Base-by-base conservation (phyloP, 1,284 basidiomycete species). In the Rhodotorula sp. region DNA sequence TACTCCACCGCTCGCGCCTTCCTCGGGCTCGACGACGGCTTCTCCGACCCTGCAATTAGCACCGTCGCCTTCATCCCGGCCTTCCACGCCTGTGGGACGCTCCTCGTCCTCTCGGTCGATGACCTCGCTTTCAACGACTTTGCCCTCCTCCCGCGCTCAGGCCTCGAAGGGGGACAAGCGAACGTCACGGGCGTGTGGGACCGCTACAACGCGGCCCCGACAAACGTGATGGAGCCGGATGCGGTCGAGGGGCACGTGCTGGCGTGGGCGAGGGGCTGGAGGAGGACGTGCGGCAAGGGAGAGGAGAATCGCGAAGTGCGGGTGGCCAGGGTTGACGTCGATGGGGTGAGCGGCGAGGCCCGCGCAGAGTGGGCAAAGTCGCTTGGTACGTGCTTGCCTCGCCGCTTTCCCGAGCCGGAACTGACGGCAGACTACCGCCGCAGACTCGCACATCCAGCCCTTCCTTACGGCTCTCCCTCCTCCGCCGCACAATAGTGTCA, bases 11-110 rank as follows among this genome's bases (percentile, higher is more conserved):
- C 68, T 2, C 44, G 27, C 25, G 10, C 50, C 23, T 67, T 71
- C 55, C 65, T 67, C 61, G 65, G 65, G 2, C 65, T 71, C 70
- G 62, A 71, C 21, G 68, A 59, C 49, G 59, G 41, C 1, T 53
- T 67, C 57, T 44, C 46, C 19, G 14, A 59, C 14, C 34, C 50
- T 34, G 34, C 34, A 9, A 49, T 71, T 50, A 65, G 65, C 27
- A 48, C 19, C 5, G 54, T 71, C 52, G 45, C 58, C 16, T 71
- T 71, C 65, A n/a, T 71, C 5, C 70, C 65, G 1, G 61, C 61
- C 16, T 52, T 71, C 34, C 70, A 71, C 58, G 21, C 65, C 5
- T 71, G 70, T 25, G 70, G 70, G 2, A 67, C 70, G 1, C 42
- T 71, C 19, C 54, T 19, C 8, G 56, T 67, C 52, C 48, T 67